Percentiles rank a stretch among this genome's conserved stretches.
Conservation (phyloP, 345 rosid genomes). For the Angophora floribunda region DNA sequence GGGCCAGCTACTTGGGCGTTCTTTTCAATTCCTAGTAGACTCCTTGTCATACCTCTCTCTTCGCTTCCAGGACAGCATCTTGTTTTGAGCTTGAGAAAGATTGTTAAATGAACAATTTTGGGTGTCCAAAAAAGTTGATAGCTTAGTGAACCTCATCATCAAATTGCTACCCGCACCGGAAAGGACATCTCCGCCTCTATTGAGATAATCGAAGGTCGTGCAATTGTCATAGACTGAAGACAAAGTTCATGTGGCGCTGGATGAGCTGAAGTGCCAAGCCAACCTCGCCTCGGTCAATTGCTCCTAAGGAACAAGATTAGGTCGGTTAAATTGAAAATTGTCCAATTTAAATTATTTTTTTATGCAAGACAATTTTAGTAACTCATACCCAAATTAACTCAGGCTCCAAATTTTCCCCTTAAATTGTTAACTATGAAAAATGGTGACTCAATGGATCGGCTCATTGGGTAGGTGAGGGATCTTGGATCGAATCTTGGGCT, state of each 20-base stretch:
- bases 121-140: neutral
- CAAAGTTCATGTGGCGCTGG: neutral
- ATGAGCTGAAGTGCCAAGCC: neutral
- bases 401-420: fast-evolving
- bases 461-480: neutral
- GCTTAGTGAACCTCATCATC: neutral
- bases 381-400: neutral
- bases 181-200: neutral
- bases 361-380: neutral
- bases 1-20: neutral
- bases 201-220: neutral
- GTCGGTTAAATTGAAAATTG: neutral
- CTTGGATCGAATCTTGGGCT: neutral
- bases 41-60: neutral
- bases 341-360: fast-evolving
- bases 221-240: neutral
- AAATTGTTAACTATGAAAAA: neutral
- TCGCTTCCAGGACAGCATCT: neutral
- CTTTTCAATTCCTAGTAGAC: neutral
- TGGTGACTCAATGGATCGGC: neutral
- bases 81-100: neutral
- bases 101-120: neutral
- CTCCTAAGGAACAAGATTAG: fast-evolving
- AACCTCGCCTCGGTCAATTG: neutral
- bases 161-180: neutral